These are phyloP conservation scores for Coemansia biformis DNA, from an alignment of 192 early-diverging fungal species.

Conservation along the genomic window DNA sequence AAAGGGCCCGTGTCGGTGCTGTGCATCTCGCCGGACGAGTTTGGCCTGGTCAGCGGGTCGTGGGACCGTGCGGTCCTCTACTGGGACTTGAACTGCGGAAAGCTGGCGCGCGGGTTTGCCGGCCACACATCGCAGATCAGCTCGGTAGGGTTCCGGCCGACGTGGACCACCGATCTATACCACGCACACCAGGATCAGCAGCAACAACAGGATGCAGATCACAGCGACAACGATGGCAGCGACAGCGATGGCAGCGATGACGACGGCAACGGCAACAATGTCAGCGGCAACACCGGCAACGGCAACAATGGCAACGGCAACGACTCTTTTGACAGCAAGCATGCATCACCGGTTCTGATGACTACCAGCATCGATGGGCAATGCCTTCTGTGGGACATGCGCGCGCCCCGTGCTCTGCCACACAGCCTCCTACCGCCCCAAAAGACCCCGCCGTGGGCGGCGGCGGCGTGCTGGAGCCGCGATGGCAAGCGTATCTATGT, in stretches of 20 bases:
- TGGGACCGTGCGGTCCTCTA: conserved; percentile 83
- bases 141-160: conserved; percentile 65
- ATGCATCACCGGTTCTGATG: conserved; percentile 50
- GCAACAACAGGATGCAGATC: neutral
- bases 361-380: conserved; percentile 73
- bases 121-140: conserved; percentile 83
- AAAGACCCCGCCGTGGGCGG: conserved; percentile 69
- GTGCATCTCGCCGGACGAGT: conserved; percentile 74
- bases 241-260: neutral
- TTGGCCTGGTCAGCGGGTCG: conserved; percentile 80
- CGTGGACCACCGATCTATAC: conserved; percentile 9
- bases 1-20: conserved; percentile 78
- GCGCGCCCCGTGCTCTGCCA: conserved; percentile 53
- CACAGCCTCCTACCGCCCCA: conserved; percentile 52
- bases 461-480: conserved; percentile 74
- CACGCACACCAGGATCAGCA: conserved; percentile 1
- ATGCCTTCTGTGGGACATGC: conserved; percentile 68
- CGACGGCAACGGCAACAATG: neutral
- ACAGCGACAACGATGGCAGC: neutral
- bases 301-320: neutral
- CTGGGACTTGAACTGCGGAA: conserved; percentile 83
- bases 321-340: conserved; percentile 9
- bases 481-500: conserved; percentile 77
- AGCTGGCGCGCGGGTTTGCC: conserved; percentile 59
- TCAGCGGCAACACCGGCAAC: neutral